Evolutionary conservation across 78 protist genomes (phyloP).

Genomic region (Neovahlkampfia damariscottae): DNA sequence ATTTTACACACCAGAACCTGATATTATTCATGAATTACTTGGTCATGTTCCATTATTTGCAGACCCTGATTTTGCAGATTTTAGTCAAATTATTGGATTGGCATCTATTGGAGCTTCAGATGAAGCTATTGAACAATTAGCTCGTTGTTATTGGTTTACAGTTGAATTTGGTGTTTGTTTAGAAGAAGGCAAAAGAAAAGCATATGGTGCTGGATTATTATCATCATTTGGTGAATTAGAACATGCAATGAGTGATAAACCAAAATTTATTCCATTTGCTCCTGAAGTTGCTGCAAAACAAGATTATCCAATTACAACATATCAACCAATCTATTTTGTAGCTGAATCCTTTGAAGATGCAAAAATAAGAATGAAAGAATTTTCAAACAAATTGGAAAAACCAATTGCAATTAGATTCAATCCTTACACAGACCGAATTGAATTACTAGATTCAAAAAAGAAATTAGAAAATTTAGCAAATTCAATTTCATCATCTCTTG

Average conservation of each 20-base stretch:
- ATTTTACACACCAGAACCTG: conserved; percentile 94
- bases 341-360: conserved; percentile 72
- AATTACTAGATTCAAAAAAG: too few relatives aligned
- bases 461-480: too few relatives aligned
- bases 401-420: conserved; percentile 59
- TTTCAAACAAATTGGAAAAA: conserved; percentile 25
- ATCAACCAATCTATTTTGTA: conserved; percentile 82
- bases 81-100: conserved; percentile 80
- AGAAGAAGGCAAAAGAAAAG: conserved; percentile 53
- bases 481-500: too few relatives aligned
- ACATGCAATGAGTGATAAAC: conserved; percentile 16
- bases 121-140: conserved; percentile 62
- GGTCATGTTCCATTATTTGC: conserved; percentile 93
- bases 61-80: conserved; percentile 84
- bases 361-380: conserved; percentile 40
- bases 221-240: conserved; percentile 85
- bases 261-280: conserved; percentile 35
- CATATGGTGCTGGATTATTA: conserved; percentile 90
- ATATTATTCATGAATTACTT: conserved; percentile 80
- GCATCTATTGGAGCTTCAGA: conserved; percentile 86
- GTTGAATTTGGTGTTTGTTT: conserved; percentile 88
- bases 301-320: conserved; percentile 76
- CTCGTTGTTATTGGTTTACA: conserved; percentile 84
- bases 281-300: conserved; percentile 21
- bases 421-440: conserved; percentile 40